Evolutionary conservation across 805 yeast genomes (phyloP), one percentile per base, ranked within the genome.

Genomic region (Pichia eremophila): DNA sequence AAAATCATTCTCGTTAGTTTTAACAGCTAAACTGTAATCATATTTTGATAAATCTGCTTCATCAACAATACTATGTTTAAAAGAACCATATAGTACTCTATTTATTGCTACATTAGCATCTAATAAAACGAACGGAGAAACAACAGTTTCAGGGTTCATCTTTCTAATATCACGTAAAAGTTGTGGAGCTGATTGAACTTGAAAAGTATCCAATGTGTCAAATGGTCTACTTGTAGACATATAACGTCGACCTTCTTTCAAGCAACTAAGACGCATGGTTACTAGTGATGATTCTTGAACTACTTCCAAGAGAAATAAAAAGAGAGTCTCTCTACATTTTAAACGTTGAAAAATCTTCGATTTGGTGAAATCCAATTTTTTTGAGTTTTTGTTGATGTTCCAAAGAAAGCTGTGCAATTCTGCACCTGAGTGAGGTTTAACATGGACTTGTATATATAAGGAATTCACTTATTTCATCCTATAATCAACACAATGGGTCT

Each of bases 21-120:
- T 34, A 15, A 34, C 8, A 14, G 12, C 17, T 5, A 34, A 37
- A 12, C 51, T 45, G 10, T 54, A 50, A n/a, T 44, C 39, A 37
- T 60, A 59, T 31, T 52, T 46, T 51, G 56, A 43, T 42, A 34
- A 45, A n/a, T 40, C 36, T 14, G 17, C 8, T 4, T 12, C 12
- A 10, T 34, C 12, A 9, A 34, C 9, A 34, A 9, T 14, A 14
- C 2, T 34, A 14, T 7, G 36, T 15, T 14, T 34, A 15, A 12
- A 10, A 34, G 15, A 10, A 10, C 39, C 31, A 15, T 45, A 7
- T 5, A 56, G 45, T 4, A 59, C 47, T 2, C 51, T 39, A 17
- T 50, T 51, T 5, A 60, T 41, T 1, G 55, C 49, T 37, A 54
- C 61, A 15, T 38, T 37, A 27, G 40, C 40, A 17, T 46, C 44